These are phyloP conservation scores for Eutrema japonicum DNA, from an alignment of 345 rosid species.

Conservation along the genomic window DNA sequence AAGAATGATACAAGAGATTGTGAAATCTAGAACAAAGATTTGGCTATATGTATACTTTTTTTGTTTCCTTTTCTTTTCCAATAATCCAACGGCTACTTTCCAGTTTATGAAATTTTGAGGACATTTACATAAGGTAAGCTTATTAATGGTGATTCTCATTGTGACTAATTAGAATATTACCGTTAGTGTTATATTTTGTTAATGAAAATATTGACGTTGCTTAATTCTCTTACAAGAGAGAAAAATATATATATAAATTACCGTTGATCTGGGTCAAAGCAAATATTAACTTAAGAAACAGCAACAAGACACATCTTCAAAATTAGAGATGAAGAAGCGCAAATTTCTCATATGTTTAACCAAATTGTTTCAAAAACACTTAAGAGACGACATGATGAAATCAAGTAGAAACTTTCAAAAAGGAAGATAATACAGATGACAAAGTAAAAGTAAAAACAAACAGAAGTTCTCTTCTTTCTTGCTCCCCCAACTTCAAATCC, in stretches of 20 bases:
- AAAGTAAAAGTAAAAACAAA: conserved; percentile 9
- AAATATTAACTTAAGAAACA: background rate
- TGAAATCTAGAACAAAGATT: conserved; percentile 30
- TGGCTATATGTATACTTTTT: conserved; percentile 21
- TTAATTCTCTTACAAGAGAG: background rate
- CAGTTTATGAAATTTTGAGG: conserved; percentile 8
- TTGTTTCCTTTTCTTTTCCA: conserved; percentile 32
- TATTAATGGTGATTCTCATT: conserved; percentile 24
- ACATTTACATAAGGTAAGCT: conserved; percentile 34
- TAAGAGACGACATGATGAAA: conserved; percentile 11
- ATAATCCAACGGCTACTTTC: conserved; percentile 40
- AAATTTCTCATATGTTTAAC: conserved; percentile 17
- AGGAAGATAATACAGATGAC: conserved; percentile 1
- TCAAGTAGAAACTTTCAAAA: background rate
- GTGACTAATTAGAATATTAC: conserved; percentile 22
- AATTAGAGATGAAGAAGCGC: background rate
- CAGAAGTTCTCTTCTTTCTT: background rate
- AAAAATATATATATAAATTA: background rate
- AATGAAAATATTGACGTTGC: background rate
- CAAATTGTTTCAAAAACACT: conserved; percentile 19
- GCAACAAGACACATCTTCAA: background rate
- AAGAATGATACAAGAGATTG: conserved; percentile 30
- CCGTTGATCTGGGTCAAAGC: background rate
- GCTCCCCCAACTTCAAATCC: conserved; percentile 27
- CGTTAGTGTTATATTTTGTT: conserved; percentile 20